Conservation (phyloP, 164 flowering plant genomes). For the Piper longum region DNA sequence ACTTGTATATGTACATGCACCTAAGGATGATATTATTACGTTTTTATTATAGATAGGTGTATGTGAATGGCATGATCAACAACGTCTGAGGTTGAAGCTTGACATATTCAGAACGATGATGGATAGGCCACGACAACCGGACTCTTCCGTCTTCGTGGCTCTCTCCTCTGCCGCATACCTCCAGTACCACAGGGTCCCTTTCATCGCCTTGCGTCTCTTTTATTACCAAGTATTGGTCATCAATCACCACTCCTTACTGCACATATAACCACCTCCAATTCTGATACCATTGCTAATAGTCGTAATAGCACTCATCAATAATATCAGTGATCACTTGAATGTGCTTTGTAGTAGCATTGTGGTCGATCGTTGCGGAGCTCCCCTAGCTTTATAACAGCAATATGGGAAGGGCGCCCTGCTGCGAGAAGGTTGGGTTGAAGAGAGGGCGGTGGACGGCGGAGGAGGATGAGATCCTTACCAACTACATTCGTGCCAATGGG, state of each 20-base stretch:
- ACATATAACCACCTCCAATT: too few relatives aligned
- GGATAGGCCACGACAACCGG: slow-evolving; percentile 36
- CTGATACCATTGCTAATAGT: too few relatives aligned
- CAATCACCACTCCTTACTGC: too few relatives aligned
- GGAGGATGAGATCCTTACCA: slow-evolving; percentile 52
- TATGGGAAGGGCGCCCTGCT: slow-evolving; percentile 89
- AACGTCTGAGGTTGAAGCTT: slow-evolving; percentile 38
- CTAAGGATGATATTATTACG: too few relatives aligned
- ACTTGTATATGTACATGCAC: too few relatives aligned
- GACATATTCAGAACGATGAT: slow-evolving; percentile 25
- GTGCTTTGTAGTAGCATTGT: neutral
- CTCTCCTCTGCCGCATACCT: slow-evolving; percentile 14
- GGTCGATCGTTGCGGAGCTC: neutral
- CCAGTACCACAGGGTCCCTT: neutral
- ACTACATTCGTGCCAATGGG: slow-evolving; percentile 57
- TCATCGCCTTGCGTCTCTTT: too few relatives aligned
- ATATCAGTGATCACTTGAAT: too few relatives aligned
- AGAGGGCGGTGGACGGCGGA: slow-evolving; percentile 82
- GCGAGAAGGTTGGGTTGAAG: slow-evolving; percentile 79
- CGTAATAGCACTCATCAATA: too few relatives aligned
- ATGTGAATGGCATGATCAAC: slow-evolving; percentile 19
- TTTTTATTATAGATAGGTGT: too few relatives aligned
- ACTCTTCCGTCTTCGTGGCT: slow-evolving; percentile 24
- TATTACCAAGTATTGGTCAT: neutral
- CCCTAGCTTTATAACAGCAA: neutral